These are phyloP conservation scores for Botryotinia globosa DNA, from an alignment of 2,329 filamentous ascomycete species.

Conservation along the genomic window DNA sequence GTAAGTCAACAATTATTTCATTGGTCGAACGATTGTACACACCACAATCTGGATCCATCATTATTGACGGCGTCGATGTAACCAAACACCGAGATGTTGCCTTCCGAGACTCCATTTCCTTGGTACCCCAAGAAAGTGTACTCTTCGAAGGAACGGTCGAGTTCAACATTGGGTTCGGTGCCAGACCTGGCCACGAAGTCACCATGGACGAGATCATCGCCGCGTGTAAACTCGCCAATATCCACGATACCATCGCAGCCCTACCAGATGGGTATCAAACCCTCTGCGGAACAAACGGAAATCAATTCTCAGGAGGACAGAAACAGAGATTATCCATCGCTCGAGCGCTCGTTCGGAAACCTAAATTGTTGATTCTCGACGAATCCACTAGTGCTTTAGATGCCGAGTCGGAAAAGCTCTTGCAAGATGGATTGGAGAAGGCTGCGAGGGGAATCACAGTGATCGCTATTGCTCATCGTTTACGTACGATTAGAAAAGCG, in stretches of 20 bases:
- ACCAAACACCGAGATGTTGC: constrained; percentile 42
- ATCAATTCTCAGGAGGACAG: constrained; percentile 74
- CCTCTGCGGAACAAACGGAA: constrained; percentile 64
- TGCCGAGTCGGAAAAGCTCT: constrained; percentile 61
- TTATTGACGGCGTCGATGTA: constrained; percentile 42
- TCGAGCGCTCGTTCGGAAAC: constrained; percentile 68
- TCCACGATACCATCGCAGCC: constrained; percentile 63
- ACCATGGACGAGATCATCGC: constrained; percentile 58
- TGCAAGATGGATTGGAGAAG: constrained; percentile 64
- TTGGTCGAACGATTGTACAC: constrained; percentile 52
- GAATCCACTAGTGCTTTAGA: constrained; percentile 81
- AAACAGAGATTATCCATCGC: constrained; percentile 76
- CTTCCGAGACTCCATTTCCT: constrained; percentile 53
- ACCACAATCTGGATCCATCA: constrained; percentile 35
- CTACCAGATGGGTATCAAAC: constrained; percentile 66
- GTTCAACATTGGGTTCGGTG: constrained; percentile 57
- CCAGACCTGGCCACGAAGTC: constrained; percentile 52
- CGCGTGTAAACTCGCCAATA: constrained; percentile 61
- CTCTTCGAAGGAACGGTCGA: constrained; percentile 55
- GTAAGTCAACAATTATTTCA: constrained; percentile 64
- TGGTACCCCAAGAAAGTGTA: constrained; percentile 58
- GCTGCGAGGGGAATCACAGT: constrained; percentile 53
- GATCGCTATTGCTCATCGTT: constrained; percentile 56
- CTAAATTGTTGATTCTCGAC: constrained; percentile 72
- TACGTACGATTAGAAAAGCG: constrained; percentile 56